These are phyloP conservation scores for Tylopilus sp. DNA, from an alignment of 1,284 basidiomycete species.

Conservation along the genomic window DNA sequence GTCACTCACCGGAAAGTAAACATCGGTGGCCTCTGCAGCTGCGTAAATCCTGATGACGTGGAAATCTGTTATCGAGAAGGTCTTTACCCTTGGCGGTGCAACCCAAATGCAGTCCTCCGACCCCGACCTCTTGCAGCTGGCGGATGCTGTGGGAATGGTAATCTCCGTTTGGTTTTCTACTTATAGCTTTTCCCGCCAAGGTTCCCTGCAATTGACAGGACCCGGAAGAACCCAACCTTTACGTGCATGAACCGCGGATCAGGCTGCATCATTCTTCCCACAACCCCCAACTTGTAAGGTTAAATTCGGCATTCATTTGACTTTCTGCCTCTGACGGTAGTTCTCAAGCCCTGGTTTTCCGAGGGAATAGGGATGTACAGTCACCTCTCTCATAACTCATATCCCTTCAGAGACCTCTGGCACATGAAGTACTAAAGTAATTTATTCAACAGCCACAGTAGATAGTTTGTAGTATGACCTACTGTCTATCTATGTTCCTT, in stretches of 20 bases:
- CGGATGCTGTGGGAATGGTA: background rate
- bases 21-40: no score
- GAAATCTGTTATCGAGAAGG: no score
- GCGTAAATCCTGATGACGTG: no score
- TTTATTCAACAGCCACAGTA: no score
- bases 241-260: background rate
- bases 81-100: slow-evolving; percentile 48
- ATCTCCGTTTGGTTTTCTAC: background rate
- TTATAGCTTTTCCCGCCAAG: background rate
- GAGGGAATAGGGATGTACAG: background rate
- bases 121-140: background rate
- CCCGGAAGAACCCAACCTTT: slow-evolving; percentile 5
- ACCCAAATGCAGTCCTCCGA: background rate
- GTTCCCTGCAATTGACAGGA: background rate
- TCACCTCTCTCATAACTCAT: no score
- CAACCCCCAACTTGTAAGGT: background rate
- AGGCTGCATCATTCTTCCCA: background rate
- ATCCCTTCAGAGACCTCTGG: no score
- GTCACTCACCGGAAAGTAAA: no score
- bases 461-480: no score
- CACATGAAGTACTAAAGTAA: no score
- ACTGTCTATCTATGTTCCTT: no score
- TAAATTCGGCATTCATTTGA: background rate
- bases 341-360: background rate
- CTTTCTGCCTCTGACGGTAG: background rate